Base-by-base conservation (phyloP, 108 stramenopile species). In the Conticribra weissflogii region DNA sequence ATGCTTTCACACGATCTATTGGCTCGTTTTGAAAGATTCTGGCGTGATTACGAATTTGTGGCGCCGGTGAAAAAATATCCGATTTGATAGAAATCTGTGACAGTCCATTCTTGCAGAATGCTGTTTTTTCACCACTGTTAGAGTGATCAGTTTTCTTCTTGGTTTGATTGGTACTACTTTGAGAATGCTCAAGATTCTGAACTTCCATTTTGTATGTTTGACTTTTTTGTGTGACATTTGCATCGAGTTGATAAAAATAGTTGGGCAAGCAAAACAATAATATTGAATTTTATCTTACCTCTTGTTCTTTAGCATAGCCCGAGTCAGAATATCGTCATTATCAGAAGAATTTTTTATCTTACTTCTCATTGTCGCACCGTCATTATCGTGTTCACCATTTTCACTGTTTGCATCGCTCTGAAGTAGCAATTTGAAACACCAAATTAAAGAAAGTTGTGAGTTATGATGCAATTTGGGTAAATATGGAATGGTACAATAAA, bases 1-100 rank as follows among this genome's bases (percentile, higher is more conserved):
- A 81, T 46, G 66, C 74, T 33, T 76, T 68, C 18, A 66, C 70
- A 66, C 71, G 63, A 36, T 75, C 75, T 53, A 66, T 71, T 22
- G 74, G 74, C 29, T 81, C 74, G 24, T 71, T 51, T 49, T 61
- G 54, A 59, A 25, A 15, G 44, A 52, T 54, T 45, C 19, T 33
- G 5, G 48, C 30, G 60, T 63, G 41, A 58, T 48, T 17, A 49
- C 36, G 54, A 65, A 58, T 60, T 24, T 30, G 53, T 57, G 62
- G 24, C 57, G 74, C 56, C 32, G 68, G 51, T 64, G 61, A 55
- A 32, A 63, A 22, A 34, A 33, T 25, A 49, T 19, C 24, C 22
- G 41, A 28, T 44, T 47, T 60, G 32, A 17, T 50, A 16, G 5
- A 9, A 41, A 12, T 41, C 12, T 41, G 36, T 41, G 36, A 41